Evolutionary conservation across 495 filamentous ascomycete species (phyloP).

Genomic region (Thermothielavioides terrestris): DNA sequence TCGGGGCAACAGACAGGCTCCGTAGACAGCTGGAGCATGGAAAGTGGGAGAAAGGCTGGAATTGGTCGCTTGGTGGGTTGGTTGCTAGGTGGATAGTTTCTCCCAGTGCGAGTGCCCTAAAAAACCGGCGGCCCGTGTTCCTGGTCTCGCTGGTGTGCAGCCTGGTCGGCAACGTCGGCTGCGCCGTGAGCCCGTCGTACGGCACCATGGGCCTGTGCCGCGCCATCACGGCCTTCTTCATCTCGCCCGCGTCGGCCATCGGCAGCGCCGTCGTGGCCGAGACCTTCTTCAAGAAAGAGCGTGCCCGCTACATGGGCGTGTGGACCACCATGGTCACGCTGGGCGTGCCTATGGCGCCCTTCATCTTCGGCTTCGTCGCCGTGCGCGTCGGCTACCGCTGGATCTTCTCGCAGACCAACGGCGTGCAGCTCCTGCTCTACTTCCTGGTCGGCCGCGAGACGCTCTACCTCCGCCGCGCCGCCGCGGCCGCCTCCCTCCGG

Average conservation of each 20-base stretch:
- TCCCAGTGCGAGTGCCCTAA: too few relatives aligned
- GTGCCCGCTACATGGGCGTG: neutral
- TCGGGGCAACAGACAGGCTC: too few relatives aligned
- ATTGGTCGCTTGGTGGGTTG: too few relatives aligned
- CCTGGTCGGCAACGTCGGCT: slow-evolving; percentile 1
- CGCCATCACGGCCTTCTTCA: slow-evolving; percentile 3
- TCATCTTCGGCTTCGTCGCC: slow-evolving; percentile 1
- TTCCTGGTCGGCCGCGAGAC: slow-evolving; percentile 1
- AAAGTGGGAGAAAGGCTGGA: too few relatives aligned
- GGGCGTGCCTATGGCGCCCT: slow-evolving; percentile 1
- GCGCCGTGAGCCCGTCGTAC: slow-evolving; percentile 2
- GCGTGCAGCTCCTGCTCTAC: slow-evolving; percentile 1
- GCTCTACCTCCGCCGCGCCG: neutral
- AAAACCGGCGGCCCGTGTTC: neutral
- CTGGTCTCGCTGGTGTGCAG: slow-evolving; percentile 2
- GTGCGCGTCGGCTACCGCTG: slow-evolving; percentile 2
- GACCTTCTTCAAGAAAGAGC: slow-evolving; percentile 5
- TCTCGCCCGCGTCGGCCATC: neutral
- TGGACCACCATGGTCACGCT: slow-evolving; percentile 5
- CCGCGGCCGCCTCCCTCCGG: neutral
- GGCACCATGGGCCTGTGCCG: slow-evolving; percentile 2
- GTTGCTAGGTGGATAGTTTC: too few relatives aligned
- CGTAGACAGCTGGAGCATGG: too few relatives aligned
- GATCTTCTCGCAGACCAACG: slow-evolving; percentile 3
- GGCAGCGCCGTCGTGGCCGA: slow-evolving; percentile 1